A percentile compares a stretch with the other conserved stretches of the same genome.
phyloP scores from a whole-genome alignment of 139 green algal genomes.

The Picocystis salinarum region DNA sequence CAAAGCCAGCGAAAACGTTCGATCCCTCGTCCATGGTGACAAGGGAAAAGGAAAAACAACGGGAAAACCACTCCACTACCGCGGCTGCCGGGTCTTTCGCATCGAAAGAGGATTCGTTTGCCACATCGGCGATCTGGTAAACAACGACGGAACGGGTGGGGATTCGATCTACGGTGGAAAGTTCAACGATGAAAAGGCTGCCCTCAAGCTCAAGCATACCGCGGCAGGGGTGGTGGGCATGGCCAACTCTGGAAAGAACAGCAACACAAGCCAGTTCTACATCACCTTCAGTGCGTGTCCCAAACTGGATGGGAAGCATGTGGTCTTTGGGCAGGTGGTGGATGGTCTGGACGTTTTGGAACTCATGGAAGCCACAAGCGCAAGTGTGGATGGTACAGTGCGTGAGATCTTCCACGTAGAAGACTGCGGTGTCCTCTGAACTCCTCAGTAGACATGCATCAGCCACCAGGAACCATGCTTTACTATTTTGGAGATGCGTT shows the following conservation, averaged over 20 bases:
- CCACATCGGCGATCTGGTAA: conserved; percentile 17
- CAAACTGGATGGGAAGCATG: conserved; percentile 64
- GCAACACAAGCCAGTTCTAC: conserved; percentile 72
- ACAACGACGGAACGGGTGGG: conserved; percentile 49
- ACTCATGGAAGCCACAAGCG: conserved; percentile 44
- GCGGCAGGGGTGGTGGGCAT: conserved; percentile 42
- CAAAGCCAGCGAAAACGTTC: conserved; percentile 49
- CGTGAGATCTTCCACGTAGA: no score
- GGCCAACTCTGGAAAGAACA: conserved; percentile 77
- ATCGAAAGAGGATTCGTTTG: conserved; percentile 49
- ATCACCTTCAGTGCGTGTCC: conserved; percentile 45
- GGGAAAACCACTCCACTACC: conserved; percentile 58
- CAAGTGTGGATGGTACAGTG: no score
- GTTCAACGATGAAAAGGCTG: conserved; percentile 63
- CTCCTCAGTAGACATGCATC: no score
- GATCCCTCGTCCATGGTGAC: conserved; percentile 46
- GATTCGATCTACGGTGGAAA: conserved; percentile 61
- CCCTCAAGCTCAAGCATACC: conserved; percentile 53
- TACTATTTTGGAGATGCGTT: no score
- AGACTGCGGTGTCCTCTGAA: no score
- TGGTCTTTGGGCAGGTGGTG: conserved; percentile 59
- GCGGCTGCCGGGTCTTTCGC: conserved; percentile 43
- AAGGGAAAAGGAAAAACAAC: conserved; percentile 44
- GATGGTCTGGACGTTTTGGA: conserved; percentile 50
- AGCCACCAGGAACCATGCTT: no score